Conservation (phyloP, 805 yeast species). For the Kodamaea leandrae region DNA sequence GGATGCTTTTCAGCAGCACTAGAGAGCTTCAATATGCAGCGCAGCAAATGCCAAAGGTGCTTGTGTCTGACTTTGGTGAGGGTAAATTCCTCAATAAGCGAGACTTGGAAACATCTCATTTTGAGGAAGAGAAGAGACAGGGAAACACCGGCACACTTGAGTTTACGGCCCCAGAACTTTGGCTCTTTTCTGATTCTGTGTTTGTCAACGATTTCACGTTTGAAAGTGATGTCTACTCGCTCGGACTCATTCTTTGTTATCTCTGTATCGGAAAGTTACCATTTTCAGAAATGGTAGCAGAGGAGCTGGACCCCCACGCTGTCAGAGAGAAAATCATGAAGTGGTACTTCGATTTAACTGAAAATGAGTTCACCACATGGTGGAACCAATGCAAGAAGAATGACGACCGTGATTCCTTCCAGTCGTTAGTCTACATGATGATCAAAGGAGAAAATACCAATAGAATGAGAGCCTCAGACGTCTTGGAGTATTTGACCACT, state of each 20-base stretch:
- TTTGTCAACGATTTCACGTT: constrained; percentile 56
- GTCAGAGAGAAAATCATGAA: constrained; percentile 24
- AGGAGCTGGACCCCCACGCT: constrained; percentile 28
- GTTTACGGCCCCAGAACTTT: constrained; percentile 82
- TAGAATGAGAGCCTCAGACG: constrained; percentile 16
- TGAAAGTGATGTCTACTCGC: constrained; percentile 75
- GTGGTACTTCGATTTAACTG: constrained; percentile 29
- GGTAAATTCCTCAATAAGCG: constrained; percentile 68
- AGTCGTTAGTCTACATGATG: constrained; percentile 28
- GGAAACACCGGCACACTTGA: constrained; percentile 90
- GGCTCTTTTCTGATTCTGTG: constrained; percentile 39
- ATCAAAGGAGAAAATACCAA: constrained; percentile 23
- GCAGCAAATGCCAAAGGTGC: constrained; percentile 55
- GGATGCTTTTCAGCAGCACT: not conserved
- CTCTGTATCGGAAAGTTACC: constrained; percentile 73
- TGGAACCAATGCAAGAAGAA: constrained; percentile 13
- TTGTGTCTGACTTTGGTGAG: constrained; percentile 90
- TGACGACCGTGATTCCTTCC: constrained; percentile 11
- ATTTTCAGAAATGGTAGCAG: constrained; percentile 25
- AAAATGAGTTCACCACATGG: constrained; percentile 25
- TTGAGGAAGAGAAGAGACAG: constrained; percentile 40
- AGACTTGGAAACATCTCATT: constrained; percentile 18
- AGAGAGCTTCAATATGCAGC: constrained; percentile 16
- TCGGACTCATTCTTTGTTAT: constrained; percentile 80
- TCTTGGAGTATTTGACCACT: constrained; percentile 19